These are phyloP conservation scores for Scutellaria minor DNA, from an alignment of 257 asterid genomes.

Conservation along the genomic window DNA sequence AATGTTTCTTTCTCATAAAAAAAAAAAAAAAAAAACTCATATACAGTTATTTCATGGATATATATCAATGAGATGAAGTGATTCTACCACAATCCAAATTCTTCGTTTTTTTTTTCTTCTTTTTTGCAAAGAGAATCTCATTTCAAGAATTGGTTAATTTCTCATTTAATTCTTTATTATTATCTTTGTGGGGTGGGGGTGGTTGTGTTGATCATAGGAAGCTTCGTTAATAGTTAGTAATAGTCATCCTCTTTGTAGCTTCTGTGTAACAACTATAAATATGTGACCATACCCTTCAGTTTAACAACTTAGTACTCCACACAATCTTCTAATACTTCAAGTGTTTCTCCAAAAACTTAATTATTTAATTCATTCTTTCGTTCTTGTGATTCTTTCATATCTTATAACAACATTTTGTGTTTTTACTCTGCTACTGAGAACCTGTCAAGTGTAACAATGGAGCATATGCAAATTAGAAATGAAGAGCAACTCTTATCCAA, in stretches of 20 bases:
- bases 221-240: not conserved
- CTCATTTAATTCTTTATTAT: too few species aligned
- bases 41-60: too few species aligned
- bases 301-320: not conserved
- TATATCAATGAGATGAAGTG: too few species aligned
- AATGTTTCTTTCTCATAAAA: not conserved
- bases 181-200: not conserved
- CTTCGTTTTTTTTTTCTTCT: not conserved
- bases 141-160: not conserved
- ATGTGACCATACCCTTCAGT: slow-evolving; percentile 4
- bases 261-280: slow-evolving; percentile 21
- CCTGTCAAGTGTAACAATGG: slow-evolving; percentile 32
- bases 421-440: not conserved
- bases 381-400: not conserved
- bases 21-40: too few species aligned
- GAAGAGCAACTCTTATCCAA: slow-evolving; percentile 43
- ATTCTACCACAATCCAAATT: too few species aligned
- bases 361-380: slow-evolving; percentile 5
- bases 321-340: slow-evolving; percentile 13
- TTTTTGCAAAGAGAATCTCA: not conserved
- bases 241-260: slow-evolving; percentile 17
- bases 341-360: not conserved
- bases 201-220: slow-evolving; percentile 5
- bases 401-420: not conserved
- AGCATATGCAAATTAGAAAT: slow-evolving; percentile 21